These are phyloP conservation scores for Petasospora rhodanensis DNA, from an alignment of 1,139 yeast species.

Conservation along the genomic window DNA sequence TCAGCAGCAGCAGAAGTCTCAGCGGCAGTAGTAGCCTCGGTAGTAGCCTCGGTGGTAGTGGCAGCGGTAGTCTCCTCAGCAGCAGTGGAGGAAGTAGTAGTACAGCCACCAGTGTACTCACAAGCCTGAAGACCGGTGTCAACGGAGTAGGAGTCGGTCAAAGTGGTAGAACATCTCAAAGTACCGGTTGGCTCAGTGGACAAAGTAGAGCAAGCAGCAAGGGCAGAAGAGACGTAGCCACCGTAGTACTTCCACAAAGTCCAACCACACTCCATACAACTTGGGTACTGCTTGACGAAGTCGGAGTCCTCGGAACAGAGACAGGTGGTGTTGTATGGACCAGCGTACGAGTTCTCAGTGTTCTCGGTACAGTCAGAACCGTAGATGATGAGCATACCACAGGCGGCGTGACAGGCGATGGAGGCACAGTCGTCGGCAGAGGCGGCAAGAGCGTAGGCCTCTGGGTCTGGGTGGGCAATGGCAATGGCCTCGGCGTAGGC, in stretches of 20 bases:
- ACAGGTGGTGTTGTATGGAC: conserved; percentile 25
- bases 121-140: conserved; percentile 18
- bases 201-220: conserved; percentile 17
- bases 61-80: conserved; percentile 1
- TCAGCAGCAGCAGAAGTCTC: conserved; percentile 1
- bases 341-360: conserved; percentile 14
- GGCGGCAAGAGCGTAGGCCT: conserved; percentile 16
- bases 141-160: conserved; percentile 23
- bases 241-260: conserved; percentile 27
- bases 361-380: conserved; percentile 18
- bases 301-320: conserved; percentile 10
- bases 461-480: conserved; percentile 18
- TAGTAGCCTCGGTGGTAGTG: conserved; percentile 3
- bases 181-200: conserved; percentile 27
- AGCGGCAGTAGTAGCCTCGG: conserved; percentile 2
- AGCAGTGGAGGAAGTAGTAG: conserved; percentile 2
- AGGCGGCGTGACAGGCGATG: conserved; percentile 16
- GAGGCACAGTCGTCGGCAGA: conserved; percentile 17
- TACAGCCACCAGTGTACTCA: conserved; percentile 18
- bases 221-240: conserved; percentile 6
- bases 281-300: conserved; percentile 4
- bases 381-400: conserved; percentile 15
- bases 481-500: conserved; percentile 19
- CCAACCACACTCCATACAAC: conserved; percentile 30
- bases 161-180: conserved; percentile 16